Base-by-base conservation (phyloP, 805 yeast species). In the Priceomyces haplophilus region DNA sequence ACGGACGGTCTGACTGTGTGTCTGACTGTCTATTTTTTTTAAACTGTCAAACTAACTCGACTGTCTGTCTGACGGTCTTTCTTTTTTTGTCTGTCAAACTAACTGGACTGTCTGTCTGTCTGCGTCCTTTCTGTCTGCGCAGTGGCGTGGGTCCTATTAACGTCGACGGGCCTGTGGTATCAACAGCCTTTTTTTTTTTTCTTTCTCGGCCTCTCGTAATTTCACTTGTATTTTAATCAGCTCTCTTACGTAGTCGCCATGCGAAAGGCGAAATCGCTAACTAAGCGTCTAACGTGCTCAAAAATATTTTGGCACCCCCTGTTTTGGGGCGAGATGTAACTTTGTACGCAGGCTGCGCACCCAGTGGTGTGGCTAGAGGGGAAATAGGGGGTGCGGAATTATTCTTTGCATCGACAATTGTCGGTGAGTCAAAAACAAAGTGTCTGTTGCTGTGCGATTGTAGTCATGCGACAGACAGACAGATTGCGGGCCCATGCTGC, bases 241-340 rank as follows among this genome's bases (percentile, higher is more conserved):
- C 38, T 27, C 8, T 41, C 46, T 34, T 45, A 39, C 16, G 40
- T 33, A 20, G 46, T 12, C 31, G n/a, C 31, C 31, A 27, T 15
- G 31, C 31, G 11, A 27, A 27, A 27, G 4, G 15, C 11, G 31
- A 27, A 27, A 27, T 27, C 31, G 31, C 31, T 27, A 27, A 27
- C 11, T 8, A 24, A 7, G 11, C 15, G 11, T 12, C 31, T 27
- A n/a, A 27, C 8, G 15, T 27, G 5, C 31, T 27, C 31, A 27
- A 18, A 29, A 30, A 18, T n/a, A 4, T 12, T 25, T 38, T 38
- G 34, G 41, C 41, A 38, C 41, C 41, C 41, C 41, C 41, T 38
- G 41, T 38, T 38, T 19, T 36, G 38, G 38, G 30, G 38, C 20
- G 30, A 19, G 23, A 33, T 33, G 20, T 20, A 7, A 33, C 4